A percentile compares a stretch with the other conserved stretches of the same genome.
These are phyloP conservation scores for Yamadazyma scolyti DNA, from an alignment of 805 yeast species.

Conservation along the genomic window DNA sequence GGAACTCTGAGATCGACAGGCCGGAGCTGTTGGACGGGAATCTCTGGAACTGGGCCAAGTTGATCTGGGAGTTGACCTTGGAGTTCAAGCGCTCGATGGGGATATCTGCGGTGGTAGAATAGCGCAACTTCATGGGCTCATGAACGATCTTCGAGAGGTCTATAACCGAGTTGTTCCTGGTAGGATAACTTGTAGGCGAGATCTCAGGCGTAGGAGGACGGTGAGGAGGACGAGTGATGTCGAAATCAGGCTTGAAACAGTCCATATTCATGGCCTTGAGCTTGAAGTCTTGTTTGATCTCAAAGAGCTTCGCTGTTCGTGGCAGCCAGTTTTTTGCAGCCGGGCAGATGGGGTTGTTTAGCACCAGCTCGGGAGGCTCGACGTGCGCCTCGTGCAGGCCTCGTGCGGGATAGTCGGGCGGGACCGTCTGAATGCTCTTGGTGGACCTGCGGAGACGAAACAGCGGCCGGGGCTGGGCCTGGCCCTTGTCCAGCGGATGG, in stretches of 20 bases:
- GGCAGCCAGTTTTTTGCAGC: conserved; percentile 41
- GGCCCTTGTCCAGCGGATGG: conserved; percentile 6
- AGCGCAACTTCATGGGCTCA: conserved; percentile 35
- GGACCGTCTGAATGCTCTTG: conserved; percentile 20
- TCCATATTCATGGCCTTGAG: conserved; percentile 35
- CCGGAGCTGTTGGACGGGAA: conserved; percentile 14
- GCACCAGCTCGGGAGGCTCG: conserved; percentile 3
- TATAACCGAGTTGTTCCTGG: conserved; percentile 37
- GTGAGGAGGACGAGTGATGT: conserved; percentile 27
- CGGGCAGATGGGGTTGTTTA: conserved; percentile 30
- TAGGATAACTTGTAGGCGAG: conserved; percentile 40
- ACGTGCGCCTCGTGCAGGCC: conserved; percentile 10
- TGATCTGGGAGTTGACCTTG: conserved; percentile 39
- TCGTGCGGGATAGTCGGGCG: too few relatives aligned
- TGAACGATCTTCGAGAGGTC: conserved; percentile 33
- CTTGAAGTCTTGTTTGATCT: conserved; percentile 30
- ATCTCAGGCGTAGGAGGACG: conserved; percentile 39
- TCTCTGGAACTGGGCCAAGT: conserved; percentile 17
- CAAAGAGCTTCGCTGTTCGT: conserved; percentile 20
- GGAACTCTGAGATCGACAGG: conserved; percentile 14
- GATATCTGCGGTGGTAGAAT: conserved; percentile 35
- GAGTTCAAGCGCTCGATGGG: conserved; percentile 36
- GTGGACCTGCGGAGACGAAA: too few relatives aligned
- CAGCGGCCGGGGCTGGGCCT: conserved; percentile 29
- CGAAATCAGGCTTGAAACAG: conserved; percentile 30